Base-by-base conservation (phyloP, 2,329 filamentous ascomycete species). In the Fusarium anthophilum region DNA sequence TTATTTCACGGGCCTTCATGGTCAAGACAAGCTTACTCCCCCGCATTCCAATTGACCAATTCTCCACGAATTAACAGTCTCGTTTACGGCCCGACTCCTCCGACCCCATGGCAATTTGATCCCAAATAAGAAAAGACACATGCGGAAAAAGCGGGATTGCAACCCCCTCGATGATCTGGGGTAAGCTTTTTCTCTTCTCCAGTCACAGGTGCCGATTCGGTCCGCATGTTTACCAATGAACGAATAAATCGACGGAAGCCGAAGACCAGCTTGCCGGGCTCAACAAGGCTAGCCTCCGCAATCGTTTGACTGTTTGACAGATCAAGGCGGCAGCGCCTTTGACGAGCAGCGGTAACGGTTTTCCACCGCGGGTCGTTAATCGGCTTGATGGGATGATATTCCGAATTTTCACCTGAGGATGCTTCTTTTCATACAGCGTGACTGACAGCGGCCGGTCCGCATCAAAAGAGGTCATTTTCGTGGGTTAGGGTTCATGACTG, bases 11-110 rank as follows among this genome's bases (percentile, higher is more conserved):
- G 32, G 48, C n/a, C 0, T 28, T 37, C 30, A 30, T 47, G 15
- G 30, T 64, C 18, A 30, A 56, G 30, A 48, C 47, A 53, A 68
- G 70, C 58, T 71, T 62, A 58, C 57, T 73, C 60, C 73, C 73
- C 73, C 72, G 70, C 73, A 75, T 65, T 67, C 32, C 55, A 30
- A 38, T 20, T 32, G 38, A 56, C 53, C 47, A 61, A 65, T 74
- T 63, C 63, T 74, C 73, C 73, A 74, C 73, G 70, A 75, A 75
- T 68, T 55, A 58, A 47, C 13, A 24, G n/a, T 50, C 30, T 54
- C 44, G 26, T 26, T 47, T 53, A 47, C 73, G 73, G 73, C 57
- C 73, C 73, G 73, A 70, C 30, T 57, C 57, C 71, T 57, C 70
- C 73, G 69, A 28, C 41, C 54, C 60, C 43, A 53, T 41, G 39